phyloP scores from a whole-genome alignment of 2,329 filamentous ascomycete species.

The Stagonosporopsis vannaccii region DNA sequence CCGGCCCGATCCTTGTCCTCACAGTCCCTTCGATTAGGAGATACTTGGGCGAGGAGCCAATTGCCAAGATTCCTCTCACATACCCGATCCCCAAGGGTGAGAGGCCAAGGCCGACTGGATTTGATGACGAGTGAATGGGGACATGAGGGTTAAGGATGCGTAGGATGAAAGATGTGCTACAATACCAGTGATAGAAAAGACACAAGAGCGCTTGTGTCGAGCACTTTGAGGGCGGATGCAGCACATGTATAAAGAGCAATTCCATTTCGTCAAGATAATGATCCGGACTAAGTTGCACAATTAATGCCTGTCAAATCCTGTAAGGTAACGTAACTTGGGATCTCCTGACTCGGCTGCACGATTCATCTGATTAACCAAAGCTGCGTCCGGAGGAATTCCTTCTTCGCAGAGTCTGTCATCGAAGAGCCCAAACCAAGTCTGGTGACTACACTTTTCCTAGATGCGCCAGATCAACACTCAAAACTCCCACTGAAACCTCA shows the following conservation, averaged over 20 bases:
- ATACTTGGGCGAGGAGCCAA: constrained; percentile 73
- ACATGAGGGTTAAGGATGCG: no score
- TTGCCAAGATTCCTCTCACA: constrained; percentile 77
- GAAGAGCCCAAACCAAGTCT: not conserved
- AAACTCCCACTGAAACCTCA: not conserved
- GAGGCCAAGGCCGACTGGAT: constrained; percentile 54
- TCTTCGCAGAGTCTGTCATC: not conserved
- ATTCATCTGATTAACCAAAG: not conserved
- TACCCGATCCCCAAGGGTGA: constrained; percentile 73
- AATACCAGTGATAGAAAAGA: not conserved
- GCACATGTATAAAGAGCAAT: constrained; percentile 36
- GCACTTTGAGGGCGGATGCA: constrained; percentile 2
- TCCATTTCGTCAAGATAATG: constrained; percentile 23
- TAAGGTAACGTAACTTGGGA: not conserved
- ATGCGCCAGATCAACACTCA: not conserved
- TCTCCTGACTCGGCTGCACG: not conserved
- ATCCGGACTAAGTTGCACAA: constrained; percentile 4
- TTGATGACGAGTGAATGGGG: constrained; percentile 53
- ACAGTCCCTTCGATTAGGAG: constrained; percentile 77
- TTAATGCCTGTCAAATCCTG: not conserved
- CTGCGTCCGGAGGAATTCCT: not conserved
- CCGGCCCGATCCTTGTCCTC: constrained; percentile 75
- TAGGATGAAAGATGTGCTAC: not conserved
- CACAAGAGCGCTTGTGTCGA: not conserved
- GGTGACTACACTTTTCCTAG: not conserved